Percentiles rank a stretch among this genome's conserved stretches.
phyloP scores from a whole-genome alignment of 768 basidiomycete genomes.

The Leucosporidium creatinivorum region DNA sequence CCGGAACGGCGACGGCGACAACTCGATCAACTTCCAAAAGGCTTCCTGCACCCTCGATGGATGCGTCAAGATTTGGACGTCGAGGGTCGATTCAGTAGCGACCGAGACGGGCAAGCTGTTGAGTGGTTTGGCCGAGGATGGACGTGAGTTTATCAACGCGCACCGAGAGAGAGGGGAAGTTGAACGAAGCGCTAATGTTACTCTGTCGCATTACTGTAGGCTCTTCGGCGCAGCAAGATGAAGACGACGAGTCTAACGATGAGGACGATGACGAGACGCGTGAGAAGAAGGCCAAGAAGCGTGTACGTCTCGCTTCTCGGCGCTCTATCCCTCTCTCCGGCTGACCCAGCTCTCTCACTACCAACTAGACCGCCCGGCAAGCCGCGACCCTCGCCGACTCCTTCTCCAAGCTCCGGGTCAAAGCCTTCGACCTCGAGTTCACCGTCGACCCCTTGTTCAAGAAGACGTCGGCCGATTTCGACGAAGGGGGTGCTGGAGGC shows the following conservation, averaged over 20 bases:
- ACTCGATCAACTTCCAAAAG: conserved; percentile 98
- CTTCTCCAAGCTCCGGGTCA: conserved; percentile 67
- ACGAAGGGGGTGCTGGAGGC: conserved; percentile 94
- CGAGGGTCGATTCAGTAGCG: conserved; percentile 90
- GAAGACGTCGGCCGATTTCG: conserved; percentile 97
- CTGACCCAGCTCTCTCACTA: background rate
- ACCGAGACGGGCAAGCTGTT: conserved; percentile 93
- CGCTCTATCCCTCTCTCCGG: background rate
- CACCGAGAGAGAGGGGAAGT: background rate
- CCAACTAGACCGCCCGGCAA: conserved; percentile 12
- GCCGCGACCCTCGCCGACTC: conserved; percentile 80
- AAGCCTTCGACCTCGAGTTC: conserved; percentile 92
- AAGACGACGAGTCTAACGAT: conserved; percentile 56
- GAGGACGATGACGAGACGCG: conserved; percentile 61
- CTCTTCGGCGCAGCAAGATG: conserved; percentile 49
- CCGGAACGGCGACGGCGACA: conserved; percentile 69
- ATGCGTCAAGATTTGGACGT: conserved; percentile 99
- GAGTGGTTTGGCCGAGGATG: conserved; percentile 70
- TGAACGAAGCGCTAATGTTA: background rate
- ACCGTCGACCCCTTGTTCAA: conserved; percentile 92
- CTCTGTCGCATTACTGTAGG: background rate
- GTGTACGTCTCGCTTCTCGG: conserved; percentile 34
- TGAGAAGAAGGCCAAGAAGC: conserved; percentile 51
- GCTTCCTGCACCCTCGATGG: conserved; percentile 95
- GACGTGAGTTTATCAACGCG: conserved; percentile 43